phyloP scores from a whole-genome alignment of 2,329 filamentous ascomycete species.

The Pseudocercospora cruenta region DNA sequence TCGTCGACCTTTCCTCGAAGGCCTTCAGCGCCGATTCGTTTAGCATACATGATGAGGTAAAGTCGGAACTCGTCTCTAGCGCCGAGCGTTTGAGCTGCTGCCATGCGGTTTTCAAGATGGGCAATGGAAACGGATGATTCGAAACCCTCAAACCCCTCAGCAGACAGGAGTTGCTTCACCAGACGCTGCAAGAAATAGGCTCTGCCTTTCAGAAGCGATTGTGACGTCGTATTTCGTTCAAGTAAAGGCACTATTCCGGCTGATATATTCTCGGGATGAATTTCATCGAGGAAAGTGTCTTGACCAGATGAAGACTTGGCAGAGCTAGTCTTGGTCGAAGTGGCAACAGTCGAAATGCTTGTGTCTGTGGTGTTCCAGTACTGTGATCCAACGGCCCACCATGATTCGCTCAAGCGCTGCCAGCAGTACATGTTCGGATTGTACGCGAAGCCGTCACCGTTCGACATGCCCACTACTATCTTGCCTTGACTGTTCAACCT shows the following conservation, averaged over 20 bases:
- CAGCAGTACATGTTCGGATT: slow-evolving; percentile 82
- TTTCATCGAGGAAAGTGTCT: slow-evolving; percentile 51
- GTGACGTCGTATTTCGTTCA: slow-evolving; percentile 91
- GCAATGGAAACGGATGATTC: slow-evolving; percentile 91
- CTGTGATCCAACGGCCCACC: slow-evolving; percentile 97
- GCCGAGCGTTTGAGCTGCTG: slow-evolving; percentile 80
- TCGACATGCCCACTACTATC: slow-evolving; percentile 86
- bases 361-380: slow-evolving; percentile 99
- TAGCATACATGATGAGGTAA: slow-evolving; percentile 98
- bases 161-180: slow-evolving; percentile 83
- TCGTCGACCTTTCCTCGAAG: slow-evolving; percentile 89
- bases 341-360: slow-evolving; percentile 77
- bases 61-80: slow-evolving; percentile 90
- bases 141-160: slow-evolving; percentile 89
- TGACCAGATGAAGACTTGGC: slow-evolving; percentile 42
- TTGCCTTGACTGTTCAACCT: slow-evolving; percentile 86
- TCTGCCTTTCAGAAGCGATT: slow-evolving; percentile 86
- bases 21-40: slow-evolving; percentile 88
- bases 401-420: slow-evolving; percentile 94
- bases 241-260: slow-evolving; percentile 91
- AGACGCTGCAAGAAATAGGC: slow-evolving; percentile 90
- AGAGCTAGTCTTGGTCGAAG: slow-evolving; percentile 50
- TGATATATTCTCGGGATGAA: slow-evolving; percentile 67
- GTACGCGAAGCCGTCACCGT: slow-evolving; percentile 93
- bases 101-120: slow-evolving; percentile 91